Evolutionary conservation across 306 rosid genomes (phyloP), one percentile per base, ranked within the genome.

Genomic region (Trifolium pratense): DNA sequence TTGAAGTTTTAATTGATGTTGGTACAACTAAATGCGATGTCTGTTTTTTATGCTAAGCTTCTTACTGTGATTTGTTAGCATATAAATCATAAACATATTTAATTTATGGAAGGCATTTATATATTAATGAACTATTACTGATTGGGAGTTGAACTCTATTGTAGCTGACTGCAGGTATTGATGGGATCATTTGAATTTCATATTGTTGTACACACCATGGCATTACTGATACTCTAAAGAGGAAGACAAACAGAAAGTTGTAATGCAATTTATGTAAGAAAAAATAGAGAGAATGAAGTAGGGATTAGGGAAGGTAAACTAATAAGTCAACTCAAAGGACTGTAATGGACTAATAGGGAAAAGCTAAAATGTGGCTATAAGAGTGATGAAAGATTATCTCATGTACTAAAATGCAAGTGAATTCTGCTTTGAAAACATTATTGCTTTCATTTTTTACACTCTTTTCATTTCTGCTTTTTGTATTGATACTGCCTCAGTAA

Each of bases 81-180:
- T 17, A 40, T 29, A 51, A 23, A 26, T 57, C 16, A 64, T 63
- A 23, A 9, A 21, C 5, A 32, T 72, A 67, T 43, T 52, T 5
- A 9, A 68, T 49, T 68, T 36, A 61, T 14, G 59, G 26, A 61
- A 39, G 60, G 25, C 1, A 15, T 34, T 51, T 9, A 16, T 23
- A 39, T 12, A 11, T 78, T 78, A 69, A 81, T 75, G 79, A 25
- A 45, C 36, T 59, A 26, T 29, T 53, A 26, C 49, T 87, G 78
- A 82, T 84, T 80, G 57, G 59, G 55, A 67, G 61, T 73, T 76
- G 31, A 68, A 63, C 67, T 73, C 21, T 67, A 46, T 34, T 63
- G 57, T 57, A 69, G 66, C 66, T 75, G 76, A 48, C 23, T 86
- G 87, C 96, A 90, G 96, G 84, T 83, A 79, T 43, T 84, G 84